Evolutionary conservation across 495 filamentous ascomycete species (phyloP), one percentile per base, ranked within the genome.

Genomic region (Neurospora sp.): DNA sequence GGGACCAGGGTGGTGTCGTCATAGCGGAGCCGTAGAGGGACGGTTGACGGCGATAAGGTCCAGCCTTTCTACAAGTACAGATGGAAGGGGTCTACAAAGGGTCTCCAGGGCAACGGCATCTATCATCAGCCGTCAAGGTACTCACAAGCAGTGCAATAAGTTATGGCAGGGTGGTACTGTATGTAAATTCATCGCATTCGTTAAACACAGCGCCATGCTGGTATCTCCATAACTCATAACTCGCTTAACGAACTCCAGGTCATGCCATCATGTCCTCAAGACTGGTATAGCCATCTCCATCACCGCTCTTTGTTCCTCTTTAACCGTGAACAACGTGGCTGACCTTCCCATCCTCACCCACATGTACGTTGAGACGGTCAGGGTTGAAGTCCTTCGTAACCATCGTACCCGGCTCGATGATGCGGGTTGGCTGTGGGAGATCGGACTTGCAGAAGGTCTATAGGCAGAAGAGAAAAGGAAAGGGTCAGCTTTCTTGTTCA

Each of bases 361-460:
- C 79, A 78, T 94, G 90, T 39, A 95, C 84, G 75, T 94, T 95
- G 74, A 95, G 80, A 77, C 92, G 89, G 60, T 81, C 77, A 2
- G 87, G 86, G 10, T 85, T 84, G 78, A 86, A 85, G 77, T 93
- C 92, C 83, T 86, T 88, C 16, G 90, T 90, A 62, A 86, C 84
- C 83, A 90, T 86, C 66, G 81, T 78, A 66, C 88, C 91, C 0
- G 90, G 91, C 80, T 88, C 83, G 74, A 94, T 83, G 69, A 96
- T 85, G 41, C 93, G 90, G 74, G 89, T 88, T 71, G 86, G 77
- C 74, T 91, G 76, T 0, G 93, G 93, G 16, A 96, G 86, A 42
- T 95, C 92, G 44, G 84, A 85, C 80, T 91, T 93, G 72, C 92
- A 91, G 77, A 95, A 96, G 8, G 86, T 90, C 93, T 94, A 4